A percentile compares a stretch with the other conserved stretches of the same genome.
Conservation (phyloP, 768 basidiomycete species). For the Mycena olivaceomarginata region DNA sequence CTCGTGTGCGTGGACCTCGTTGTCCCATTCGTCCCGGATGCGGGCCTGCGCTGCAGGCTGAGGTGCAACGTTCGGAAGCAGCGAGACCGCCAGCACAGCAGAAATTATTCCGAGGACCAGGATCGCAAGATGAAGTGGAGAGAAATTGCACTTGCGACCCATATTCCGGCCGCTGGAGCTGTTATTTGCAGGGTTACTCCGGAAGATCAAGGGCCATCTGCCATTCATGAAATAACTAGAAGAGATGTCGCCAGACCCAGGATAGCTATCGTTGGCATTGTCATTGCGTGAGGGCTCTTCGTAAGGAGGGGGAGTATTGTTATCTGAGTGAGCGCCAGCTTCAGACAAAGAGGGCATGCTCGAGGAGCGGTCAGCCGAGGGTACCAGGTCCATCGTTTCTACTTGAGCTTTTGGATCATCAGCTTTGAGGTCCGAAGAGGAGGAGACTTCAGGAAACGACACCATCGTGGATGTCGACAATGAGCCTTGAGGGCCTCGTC, state of each 20-base stretch:
- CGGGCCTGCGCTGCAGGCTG: constrained; percentile 8
- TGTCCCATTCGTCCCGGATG: constrained; percentile 21
- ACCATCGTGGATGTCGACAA: constrained; percentile 28
- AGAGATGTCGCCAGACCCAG: constrained; percentile 14
- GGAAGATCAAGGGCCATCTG: no score
- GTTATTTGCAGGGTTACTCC: no score
- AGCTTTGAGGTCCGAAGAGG: constrained; percentile 24
- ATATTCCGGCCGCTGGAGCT: no score
- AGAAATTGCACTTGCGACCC: constrained; percentile 18
- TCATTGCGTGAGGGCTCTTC: constrained; percentile 29
- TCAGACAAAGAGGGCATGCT: constrained; percentile 26
- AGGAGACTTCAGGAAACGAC: constrained; percentile 27
- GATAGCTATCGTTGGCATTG: constrained; percentile 24
- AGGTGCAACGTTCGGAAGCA: constrained; percentile 11
- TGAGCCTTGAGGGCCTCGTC: neutral
- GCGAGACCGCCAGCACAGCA: constrained; percentile 25
- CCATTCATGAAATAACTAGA: no score
- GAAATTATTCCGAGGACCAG: constrained; percentile 25
- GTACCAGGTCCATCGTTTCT: constrained; percentile 24
- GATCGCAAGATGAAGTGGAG: constrained; percentile 30
- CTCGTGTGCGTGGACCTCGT: constrained; percentile 28
- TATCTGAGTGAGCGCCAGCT: constrained; percentile 22
- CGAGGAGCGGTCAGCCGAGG: constrained; percentile 23
- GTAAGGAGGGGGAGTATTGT: constrained; percentile 27
- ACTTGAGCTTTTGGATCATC: constrained; percentile 24